A percentile compares a stretch with the other conserved stretches of the same genome.
Conservation (phyloP, 495 filamentous ascomycete genomes). For the Staphylotrichum longicolle region DNA sequence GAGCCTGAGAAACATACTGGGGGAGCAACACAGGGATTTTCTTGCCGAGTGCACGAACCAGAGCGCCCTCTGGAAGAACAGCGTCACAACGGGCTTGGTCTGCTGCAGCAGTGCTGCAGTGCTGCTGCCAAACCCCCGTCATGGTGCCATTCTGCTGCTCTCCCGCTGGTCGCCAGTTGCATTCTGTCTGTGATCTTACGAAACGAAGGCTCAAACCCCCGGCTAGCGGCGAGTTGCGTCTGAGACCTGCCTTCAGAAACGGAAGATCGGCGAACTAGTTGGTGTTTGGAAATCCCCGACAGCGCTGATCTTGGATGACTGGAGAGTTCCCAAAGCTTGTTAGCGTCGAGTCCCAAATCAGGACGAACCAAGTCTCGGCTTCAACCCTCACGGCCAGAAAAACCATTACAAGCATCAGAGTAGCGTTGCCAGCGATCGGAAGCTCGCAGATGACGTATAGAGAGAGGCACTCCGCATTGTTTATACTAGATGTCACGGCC, state of each 20-base stretch:
- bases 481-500: no score
- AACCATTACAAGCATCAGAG: no score
- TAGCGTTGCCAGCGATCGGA: no score
- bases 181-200: conserved; percentile 5
- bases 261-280: not conserved
- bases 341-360: no score
- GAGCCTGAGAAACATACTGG: not conserved
- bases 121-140: conserved; percentile 3
- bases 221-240: not conserved
- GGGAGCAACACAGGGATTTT: not conserved
- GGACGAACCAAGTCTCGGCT: no score
- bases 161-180: not conserved
- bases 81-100: conserved; percentile 6
- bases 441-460: no score
- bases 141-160: conserved; percentile 4
- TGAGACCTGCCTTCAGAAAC: not conserved
- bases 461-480: no score
- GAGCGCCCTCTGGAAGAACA: not conserved
- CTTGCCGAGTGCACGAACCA: conserved; percentile 1
- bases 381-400: no score
- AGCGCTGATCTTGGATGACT: no score
- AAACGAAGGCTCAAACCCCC: conserved; percentile 1
- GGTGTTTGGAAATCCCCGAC: not conserved
- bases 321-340: no score
- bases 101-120: conserved; percentile 9